Evolutionary conservation across 2,329 filamentous ascomycete genomes (phyloP), one percentile per base, ranked within the genome.

Genomic region (Epicoccum nigrum): DNA sequence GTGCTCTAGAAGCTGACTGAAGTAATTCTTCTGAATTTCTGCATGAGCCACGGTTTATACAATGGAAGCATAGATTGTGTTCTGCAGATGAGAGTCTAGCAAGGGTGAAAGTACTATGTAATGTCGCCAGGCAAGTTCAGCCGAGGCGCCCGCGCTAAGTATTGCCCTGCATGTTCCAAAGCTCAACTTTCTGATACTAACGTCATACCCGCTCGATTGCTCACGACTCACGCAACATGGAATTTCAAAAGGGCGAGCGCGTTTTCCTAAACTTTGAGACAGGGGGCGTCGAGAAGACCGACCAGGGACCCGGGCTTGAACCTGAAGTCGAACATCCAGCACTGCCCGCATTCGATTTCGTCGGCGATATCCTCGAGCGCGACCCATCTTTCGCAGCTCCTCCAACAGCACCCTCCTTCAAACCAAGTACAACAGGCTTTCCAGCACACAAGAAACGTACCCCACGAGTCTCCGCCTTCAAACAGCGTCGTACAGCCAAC

Each of bases 401-500:
- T 4, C 86, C 88, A 7, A 79, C 80, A 31, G 83, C 86, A 8
- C 86, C 87, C 12, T 80, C 81, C 38, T 76, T 83, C 32, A 83
- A 83, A 43, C 76, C 79, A 16, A 73, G 65, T 44, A 56, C 79
- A 4, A 86, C 83, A 11, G 94, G 94, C 1, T 97, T 97, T 62
- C 94, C 94, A n/a, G 85, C 86, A 51, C 92, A 92, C 72, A 94
- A 89, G 72, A 91, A 89, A 70, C 86, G 92, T 59, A 81, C 79
- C 11, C 61, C 62, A 48, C 82, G 83, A 50, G 75, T 83, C 7
- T 96, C 92, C 1, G 83, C 88, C 1, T 96, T 96, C 77, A 96
- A 91, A 70, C 86, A 90, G 65, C 83, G 86, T 66, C 80, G 83
- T 54, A 70, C 68, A 7, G 65, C 68, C 12, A 69, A 72, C 38